These are phyloP conservation scores for Entamoeba histolytica DNA, from an alignment of 208 protist species.

Conservation along the genomic window DNA sequence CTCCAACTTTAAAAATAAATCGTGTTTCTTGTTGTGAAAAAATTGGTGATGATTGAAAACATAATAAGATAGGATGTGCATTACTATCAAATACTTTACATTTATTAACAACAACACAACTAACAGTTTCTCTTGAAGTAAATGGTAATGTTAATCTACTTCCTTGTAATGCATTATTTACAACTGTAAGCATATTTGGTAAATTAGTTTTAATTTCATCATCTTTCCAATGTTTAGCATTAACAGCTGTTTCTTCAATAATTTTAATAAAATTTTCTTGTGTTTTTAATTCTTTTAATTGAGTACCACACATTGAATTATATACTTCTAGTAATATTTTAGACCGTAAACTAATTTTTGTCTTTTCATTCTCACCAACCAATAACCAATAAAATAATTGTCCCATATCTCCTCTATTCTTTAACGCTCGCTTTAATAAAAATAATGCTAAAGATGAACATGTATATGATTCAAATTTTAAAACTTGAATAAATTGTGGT, in stretches of 20 bases:
- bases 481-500: not conserved
- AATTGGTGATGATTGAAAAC: not conserved
- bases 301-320: not conserved
- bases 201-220: not conserved
- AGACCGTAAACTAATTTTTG: not conserved
- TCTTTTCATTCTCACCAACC: not conserved
- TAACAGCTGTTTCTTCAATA: not conserved
- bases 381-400: not conserved
- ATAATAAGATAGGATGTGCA: not conserved
- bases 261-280: not conserved
- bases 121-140: not conserved
- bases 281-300: not conserved
- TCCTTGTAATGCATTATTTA: not conserved
- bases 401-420: not conserved
- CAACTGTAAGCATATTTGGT: not conserved
- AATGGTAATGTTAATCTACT: not conserved
- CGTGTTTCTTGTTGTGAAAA: not conserved
- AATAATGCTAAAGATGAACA: not conserved
- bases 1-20: slow-evolving; percentile 15
- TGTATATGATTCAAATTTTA: not conserved
- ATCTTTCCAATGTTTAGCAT: not conserved
- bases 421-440: not conserved
- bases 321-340: not conserved
- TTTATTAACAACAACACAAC: not conserved
- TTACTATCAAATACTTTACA: not conserved